Evolutionary conservation across 1,139 yeast genomes (phyloP).

Genomic region (Taphrina communis): DNA sequence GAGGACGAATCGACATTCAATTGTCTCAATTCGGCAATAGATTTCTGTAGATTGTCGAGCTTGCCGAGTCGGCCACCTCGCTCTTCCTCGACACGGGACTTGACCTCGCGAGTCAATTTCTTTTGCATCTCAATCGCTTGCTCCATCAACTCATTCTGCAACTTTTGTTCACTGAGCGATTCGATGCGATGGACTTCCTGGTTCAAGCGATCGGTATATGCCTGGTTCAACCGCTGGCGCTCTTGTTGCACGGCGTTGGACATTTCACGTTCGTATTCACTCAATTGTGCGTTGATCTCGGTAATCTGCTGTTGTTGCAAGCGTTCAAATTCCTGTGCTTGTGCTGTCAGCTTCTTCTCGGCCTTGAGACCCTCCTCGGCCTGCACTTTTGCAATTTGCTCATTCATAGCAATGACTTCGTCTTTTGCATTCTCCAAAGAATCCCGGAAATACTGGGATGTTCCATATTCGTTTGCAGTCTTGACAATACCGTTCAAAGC

Average conservation of each 20-base stretch:
- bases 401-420: constrained; percentile 47
- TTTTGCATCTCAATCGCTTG: constrained; percentile 74
- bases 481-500: constrained; percentile 37
- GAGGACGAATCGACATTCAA: constrained; percentile 65
- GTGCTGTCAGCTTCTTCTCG: constrained; percentile 50
- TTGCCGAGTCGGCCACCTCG: constrained; percentile 79
- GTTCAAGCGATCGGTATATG: constrained; percentile 64
- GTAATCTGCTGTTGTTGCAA: constrained; percentile 45
- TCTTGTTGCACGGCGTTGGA: constrained; percentile 66
- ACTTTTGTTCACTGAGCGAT: constrained; percentile 71
- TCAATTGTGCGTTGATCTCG: constrained; percentile 52
- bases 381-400: constrained; percentile 48
- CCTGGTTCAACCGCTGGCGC: constrained; percentile 66
- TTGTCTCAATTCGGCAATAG: constrained; percentile 65
- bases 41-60: constrained; percentile 64
- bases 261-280: constrained; percentile 61
- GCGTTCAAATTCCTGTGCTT: constrained; percentile 48
- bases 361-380: constrained; percentile 47
- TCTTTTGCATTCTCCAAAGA: constrained; percentile 36
- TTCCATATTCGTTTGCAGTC: constrained; percentile 39
- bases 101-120: constrained; percentile 69
- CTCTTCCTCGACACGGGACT: constrained; percentile 73
- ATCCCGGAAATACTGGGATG: constrained; percentile 25
- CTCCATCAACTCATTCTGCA: constrained; percentile 75
- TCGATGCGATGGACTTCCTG: constrained; percentile 74